Percentiles rank a stretch among this genome's conserved stretches.
Evolutionary conservation across 257 asterid genomes (phyloP).

Genomic region (Solanum medicagineum): DNA sequence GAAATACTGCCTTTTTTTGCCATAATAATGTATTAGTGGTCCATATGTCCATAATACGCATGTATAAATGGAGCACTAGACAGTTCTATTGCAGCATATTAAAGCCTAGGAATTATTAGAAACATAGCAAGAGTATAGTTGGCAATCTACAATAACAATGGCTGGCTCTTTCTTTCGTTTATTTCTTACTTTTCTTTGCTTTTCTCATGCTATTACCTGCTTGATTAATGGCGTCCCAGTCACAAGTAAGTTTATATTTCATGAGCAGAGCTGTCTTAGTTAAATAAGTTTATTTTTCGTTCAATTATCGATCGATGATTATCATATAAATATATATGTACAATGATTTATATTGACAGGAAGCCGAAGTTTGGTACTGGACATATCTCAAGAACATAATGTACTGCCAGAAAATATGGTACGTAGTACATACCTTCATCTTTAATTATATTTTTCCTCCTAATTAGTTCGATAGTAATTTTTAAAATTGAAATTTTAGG

Average conservation of each 20-base stretch:
- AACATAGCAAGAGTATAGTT: not conserved
- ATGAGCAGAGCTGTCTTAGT: not conserved
- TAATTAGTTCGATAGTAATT: not conserved
- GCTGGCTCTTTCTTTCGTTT: conserved; percentile 20
- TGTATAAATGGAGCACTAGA: conserved; percentile 21
- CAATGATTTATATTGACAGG: conserved; percentile 12
- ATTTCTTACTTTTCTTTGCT: conserved; percentile 23
- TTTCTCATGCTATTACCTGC: conserved; percentile 19
- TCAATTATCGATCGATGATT: not conserved
- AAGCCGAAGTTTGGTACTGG: conserved; percentile 15
- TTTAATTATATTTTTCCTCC: not conserved
- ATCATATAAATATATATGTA: not conserved
- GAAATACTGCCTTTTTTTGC: not conserved
- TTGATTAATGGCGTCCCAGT: conserved; percentile 28
- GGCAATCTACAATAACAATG: conserved; percentile 15
- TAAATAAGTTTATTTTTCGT: not conserved
- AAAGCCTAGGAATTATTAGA: not conserved
- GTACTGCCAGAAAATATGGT: not conserved
- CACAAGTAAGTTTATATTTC: conserved; percentile 27
- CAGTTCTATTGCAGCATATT: not conserved
- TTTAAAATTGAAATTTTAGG: conserved; percentile 7
- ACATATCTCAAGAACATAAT: conserved; percentile 7
- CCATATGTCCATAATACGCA: conserved; percentile 9
- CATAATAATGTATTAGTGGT: not conserved
- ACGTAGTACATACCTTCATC: conserved; percentile 5